These are phyloP conservation scores for Umbelopsis sp. DNA, from an alignment of 371 early-diverging fungal genomes.

Conservation along the genomic window DNA sequence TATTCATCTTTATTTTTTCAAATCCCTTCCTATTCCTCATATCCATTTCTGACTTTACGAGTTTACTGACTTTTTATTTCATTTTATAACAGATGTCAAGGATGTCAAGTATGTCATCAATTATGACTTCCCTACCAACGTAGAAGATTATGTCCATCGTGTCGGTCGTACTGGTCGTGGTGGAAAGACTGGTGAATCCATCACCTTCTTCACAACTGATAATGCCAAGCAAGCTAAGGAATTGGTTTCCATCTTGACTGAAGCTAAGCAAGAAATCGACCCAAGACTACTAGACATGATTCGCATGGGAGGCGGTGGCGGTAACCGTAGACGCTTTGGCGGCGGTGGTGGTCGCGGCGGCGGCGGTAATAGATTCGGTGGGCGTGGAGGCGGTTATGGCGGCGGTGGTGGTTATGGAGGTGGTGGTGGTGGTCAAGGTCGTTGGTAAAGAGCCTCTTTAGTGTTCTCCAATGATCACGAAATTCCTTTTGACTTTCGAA, in stretches of 20 bases:
- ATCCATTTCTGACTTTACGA: background rate
- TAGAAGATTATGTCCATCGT: slow-evolving; percentile 97
- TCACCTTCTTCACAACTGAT: slow-evolving; percentile 96
- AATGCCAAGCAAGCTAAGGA: slow-evolving; percentile 91
- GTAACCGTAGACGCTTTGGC: slow-evolving; percentile 52
- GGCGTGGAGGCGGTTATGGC: slow-evolving; percentile 32
- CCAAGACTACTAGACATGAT: slow-evolving; percentile 84
- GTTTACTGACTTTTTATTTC: slow-evolving; percentile 20
- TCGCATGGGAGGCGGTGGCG: slow-evolving; percentile 37
- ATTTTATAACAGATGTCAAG: slow-evolving; percentile 73
- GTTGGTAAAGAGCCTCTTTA: slow-evolving; percentile 6
- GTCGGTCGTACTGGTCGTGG: slow-evolving; percentile 99
- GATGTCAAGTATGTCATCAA: slow-evolving; percentile 96
- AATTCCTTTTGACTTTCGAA: too few species aligned
- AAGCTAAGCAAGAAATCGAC: slow-evolving; percentile 95
- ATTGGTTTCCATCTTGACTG: slow-evolving; percentile 87
- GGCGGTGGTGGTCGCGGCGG: slow-evolving; percentile 58
- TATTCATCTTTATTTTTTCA: background rate
- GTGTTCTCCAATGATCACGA: too few species aligned
- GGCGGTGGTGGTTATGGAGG: slow-evolving; percentile 24
- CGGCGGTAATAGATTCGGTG: slow-evolving; percentile 47
- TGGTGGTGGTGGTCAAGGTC: slow-evolving; percentile 19
- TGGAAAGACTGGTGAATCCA: slow-evolving; percentile 90
- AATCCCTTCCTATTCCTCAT: slow-evolving; percentile 11
- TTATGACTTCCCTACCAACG: slow-evolving; percentile 95